Base-by-base conservation (phyloP, 306 rosid genomes). In the Morella rubra region DNA sequence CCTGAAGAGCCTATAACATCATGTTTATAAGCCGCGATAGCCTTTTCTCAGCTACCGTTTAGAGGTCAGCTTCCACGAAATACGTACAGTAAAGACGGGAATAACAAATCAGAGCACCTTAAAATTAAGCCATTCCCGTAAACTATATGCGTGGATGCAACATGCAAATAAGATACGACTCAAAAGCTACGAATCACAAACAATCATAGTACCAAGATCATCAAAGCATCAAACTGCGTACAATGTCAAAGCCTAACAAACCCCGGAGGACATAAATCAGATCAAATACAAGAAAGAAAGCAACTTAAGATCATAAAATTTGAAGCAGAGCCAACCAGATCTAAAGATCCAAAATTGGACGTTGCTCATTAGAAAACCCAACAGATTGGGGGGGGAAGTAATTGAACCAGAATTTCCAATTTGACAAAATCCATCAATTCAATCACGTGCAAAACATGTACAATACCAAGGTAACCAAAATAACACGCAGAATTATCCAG, bases 341-440 rank as follows among this genome's bases (percentile, higher is more conserved):
- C 61, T 55, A n/a, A 19, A 55, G 61, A 55, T 55, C 32, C 13
- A 61, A 5, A 55, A 55, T 19, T n/a, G 3, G 4, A n/a, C 3
- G 8, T 18, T 52, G 19, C 24, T 12, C 61, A 19, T 55, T 9
- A 2, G 11, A 55, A 3, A 54, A 6, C 7, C 3, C 24, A 15
- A 52, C 27, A 61, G 18, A 32, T 32, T 32, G 37, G 3, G 37
- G 37, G 37, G 37, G 37, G 2, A 32, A 32, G 3, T 32, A 7
- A 18, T 5, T 52, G 58, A 52, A 52, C 58, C 5, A 12, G 32
- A 61, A 61, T 61, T 32, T 18, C 68, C 22, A 24, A 59, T 22
- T 24, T 59, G 65, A 59, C 65, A 59, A 22, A 8, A 70, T 59
- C 56, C 74, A 70, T 42, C 46, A 69, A 55, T 19, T 20, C 15